Conservation (phyloP, 2,329 filamentous ascomycete species). For the Penicillium verrucosum region DNA sequence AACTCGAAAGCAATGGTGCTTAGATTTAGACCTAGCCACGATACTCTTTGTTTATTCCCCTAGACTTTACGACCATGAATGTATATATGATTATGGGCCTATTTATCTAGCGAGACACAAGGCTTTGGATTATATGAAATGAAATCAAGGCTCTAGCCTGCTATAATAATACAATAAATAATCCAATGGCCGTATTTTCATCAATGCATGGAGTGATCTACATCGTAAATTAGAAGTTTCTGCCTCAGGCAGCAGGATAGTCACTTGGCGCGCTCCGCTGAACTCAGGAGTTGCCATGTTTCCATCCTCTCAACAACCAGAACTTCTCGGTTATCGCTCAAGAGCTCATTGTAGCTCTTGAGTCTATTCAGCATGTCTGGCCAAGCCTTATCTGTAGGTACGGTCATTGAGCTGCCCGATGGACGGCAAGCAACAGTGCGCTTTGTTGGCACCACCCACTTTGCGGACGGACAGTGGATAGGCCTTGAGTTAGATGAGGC, state of each 20-base stretch:
- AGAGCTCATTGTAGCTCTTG: conserved; percentile 12
- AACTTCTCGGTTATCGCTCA: conserved; percentile 7
- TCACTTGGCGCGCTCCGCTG: conserved; percentile 13
- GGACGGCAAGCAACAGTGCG: conserved; percentile 73
- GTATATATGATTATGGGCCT: conserved; percentile 2
- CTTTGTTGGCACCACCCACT: conserved; percentile 75
- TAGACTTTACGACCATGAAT: conserved; percentile 7
- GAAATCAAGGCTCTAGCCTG: background rate
- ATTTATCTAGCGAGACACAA: background rate
- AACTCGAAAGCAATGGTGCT: conserved; percentile 2
- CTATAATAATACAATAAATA: background rate
- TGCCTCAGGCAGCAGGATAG: conserved; percentile 18
- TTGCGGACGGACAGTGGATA: conserved; percentile 81
- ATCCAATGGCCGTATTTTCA: background rate
- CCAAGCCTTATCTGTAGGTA: conserved; percentile 52
- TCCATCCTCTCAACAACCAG: conserved; percentile 5
- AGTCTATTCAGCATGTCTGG: conserved; percentile 17
- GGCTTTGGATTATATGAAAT: background rate
- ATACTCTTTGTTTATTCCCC: background rate
- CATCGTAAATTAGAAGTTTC: background rate
- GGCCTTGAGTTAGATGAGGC: conserved; percentile 82
- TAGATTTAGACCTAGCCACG: conserved; percentile 3
- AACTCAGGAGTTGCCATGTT: conserved; percentile 15
- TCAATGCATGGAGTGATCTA: background rate
- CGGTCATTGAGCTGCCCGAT: conserved; percentile 75